Percentiles rank a stretch among this genome's conserved stretches.
phyloP scores from a whole-genome alignment of 345 rosid genomes.

The Cardamine occulta region DNA sequence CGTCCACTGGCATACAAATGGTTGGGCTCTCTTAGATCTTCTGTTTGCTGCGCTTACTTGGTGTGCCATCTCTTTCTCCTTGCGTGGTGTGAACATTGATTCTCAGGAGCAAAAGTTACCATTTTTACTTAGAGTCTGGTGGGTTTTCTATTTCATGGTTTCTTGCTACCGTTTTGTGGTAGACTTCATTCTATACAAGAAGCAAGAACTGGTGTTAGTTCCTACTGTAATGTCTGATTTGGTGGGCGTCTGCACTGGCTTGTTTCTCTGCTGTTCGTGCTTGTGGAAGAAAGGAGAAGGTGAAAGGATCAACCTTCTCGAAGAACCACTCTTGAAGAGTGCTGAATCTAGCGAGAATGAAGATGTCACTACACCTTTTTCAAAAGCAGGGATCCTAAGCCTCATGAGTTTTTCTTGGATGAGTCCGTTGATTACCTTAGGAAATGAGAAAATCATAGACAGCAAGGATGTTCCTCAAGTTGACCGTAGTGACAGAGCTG shows the following conservation, averaged over 20 bases:
- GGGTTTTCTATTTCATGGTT: slow-evolving; percentile 59
- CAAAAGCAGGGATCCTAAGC: slow-evolving; percentile 51
- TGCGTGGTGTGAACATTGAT: slow-evolving; percentile 41
- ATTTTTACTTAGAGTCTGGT: slow-evolving; percentile 67
- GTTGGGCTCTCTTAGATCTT: slow-evolving; percentile 66
- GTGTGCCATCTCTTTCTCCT: slow-evolving; percentile 53
- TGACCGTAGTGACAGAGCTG: slow-evolving; percentile 44
- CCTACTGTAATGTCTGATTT: slow-evolving; percentile 53
- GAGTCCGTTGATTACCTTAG: slow-evolving; percentile 45
- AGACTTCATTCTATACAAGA: slow-evolving; percentile 51
- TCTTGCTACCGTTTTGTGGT: slow-evolving; percentile 66
- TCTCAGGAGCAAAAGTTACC: slow-evolving; percentile 50
- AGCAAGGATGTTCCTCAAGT: slow-evolving; percentile 56
- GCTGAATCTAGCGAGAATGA: slow-evolving; percentile 23
- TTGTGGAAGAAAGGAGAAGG: slow-evolving; percentile 45
- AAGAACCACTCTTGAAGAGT: slow-evolving; percentile 52
- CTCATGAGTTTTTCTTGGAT: slow-evolving; percentile 55
- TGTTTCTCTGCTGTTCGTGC: slow-evolving; percentile 61
- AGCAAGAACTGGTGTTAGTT: slow-evolving; percentile 36
- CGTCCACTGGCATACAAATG: slow-evolving; percentile 60
- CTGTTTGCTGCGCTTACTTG: slow-evolving; percentile 63
- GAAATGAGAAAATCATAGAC: slow-evolving; percentile 51
- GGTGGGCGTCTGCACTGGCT: slow-evolving; percentile 52
- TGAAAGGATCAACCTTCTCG: slow-evolving; percentile 39
- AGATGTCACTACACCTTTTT: slow-evolving; percentile 42